Evolutionary conservation across 2,329 filamentous ascomycete genomes (phyloP).

Genomic region (Blastomyces parvus): DNA sequence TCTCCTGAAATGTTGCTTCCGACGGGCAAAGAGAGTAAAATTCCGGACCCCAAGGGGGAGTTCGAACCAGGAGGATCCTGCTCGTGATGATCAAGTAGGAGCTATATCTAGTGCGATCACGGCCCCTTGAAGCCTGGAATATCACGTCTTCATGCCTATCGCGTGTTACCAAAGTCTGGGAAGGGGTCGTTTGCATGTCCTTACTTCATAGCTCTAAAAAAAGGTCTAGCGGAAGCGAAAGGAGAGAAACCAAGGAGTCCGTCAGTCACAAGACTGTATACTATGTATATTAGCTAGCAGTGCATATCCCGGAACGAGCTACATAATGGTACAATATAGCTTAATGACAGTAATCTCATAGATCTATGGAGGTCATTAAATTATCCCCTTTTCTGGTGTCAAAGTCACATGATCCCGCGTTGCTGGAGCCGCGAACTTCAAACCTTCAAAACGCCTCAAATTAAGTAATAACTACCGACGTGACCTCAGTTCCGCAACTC

Average conservation of each 20-base stretch:
- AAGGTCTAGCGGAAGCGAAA: not conserved
- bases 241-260: not conserved
- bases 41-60: not conserved
- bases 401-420: slow-evolving; percentile 10
- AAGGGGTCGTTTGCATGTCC: not conserved
- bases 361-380: not conserved
- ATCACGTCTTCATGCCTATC: not conserved
- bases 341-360: not conserved
- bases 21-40: not conserved
- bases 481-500: not conserved
- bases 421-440: not conserved
- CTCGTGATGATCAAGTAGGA: not conserved
- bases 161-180: too few relatives aligned
- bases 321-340: not conserved
- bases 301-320: not conserved
- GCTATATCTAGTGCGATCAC: not conserved
- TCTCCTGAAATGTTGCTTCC: not conserved
- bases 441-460: not conserved
- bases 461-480: not conserved
- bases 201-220: too few relatives aligned
- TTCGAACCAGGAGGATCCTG: not conserved
- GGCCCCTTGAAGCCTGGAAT: not conserved
- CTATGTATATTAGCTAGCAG: not conserved
- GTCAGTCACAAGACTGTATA: not conserved
- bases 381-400: not conserved